Base-by-base conservation (phyloP, 148 eudicot species). In the Spergularia bocconei region DNA sequence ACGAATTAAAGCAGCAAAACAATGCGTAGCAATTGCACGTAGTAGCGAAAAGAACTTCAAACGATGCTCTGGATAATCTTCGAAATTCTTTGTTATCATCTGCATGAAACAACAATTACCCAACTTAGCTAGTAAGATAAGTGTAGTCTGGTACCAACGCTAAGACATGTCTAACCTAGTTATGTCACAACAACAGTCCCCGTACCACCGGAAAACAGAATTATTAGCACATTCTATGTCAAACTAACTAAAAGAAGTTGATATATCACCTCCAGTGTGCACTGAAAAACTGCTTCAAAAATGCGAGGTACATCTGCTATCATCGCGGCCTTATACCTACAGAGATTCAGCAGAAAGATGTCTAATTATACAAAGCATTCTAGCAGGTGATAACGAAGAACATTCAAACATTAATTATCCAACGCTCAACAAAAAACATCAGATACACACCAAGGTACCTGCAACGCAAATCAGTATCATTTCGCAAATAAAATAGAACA, bases 41-140 rank as follows among this genome's bases (percentile, higher is more conserved):
- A 96, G 88, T 65, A 96, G 81, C 4, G 99, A 96, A 78, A 96
- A 96, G 83, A 96, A 96, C 91, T 96, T 96, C 48, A 96, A 84
- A 17, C 99, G 91, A 79, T 96, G 98, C 87, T 96, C 99, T 25
- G 99, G 99, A 78, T 96, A 96, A 86, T 96, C 99, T 84, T 96
- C 99, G 79, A 96, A 96, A 78, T 96, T 96, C 86, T 89, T 96
- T 10, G 98, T 96, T 70, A 96, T 96, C 99, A 96, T 96, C 99
- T 96, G 88, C 54, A 67, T 54, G 33, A 70, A 36, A 77, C 66
- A 33, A 17, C 55, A 62, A 44, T 14, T 15, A 61, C 67, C 44
- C 7, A 74, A 39, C 55, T 84, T 52, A 85, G 62, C 33, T 29
- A 57, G 25, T 23, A 63, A 4, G 69, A 3, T 47, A 19, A 48